Conservation (phyloP, 1,139 yeast genomes). For the Taphrina betulina region DNA sequence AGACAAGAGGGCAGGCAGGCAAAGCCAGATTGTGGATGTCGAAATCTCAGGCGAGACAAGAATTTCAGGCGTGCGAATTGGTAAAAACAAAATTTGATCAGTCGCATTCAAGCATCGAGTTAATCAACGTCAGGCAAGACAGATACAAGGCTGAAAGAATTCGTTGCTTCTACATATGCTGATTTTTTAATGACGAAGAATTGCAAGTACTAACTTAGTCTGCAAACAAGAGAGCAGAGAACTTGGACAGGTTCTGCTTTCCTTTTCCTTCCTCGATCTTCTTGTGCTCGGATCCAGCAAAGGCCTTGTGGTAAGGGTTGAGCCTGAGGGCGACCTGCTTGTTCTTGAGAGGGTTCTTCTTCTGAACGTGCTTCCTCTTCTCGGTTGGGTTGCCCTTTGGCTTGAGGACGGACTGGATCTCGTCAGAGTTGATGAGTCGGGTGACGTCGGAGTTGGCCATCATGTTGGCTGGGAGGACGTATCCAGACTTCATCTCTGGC, state of each 20-base stretch:
- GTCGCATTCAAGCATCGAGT: no score
- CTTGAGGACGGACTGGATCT: slow-evolving; percentile 95
- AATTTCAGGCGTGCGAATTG: no score
- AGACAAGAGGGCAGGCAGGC: no score
- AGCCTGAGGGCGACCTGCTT: slow-evolving; percentile 96
- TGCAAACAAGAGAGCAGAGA: slow-evolving; percentile 24
- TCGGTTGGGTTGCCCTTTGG: slow-evolving; percentile 94
- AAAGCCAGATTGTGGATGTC: no score
- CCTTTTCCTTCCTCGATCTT: slow-evolving; percentile 27
- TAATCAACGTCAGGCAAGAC: no score
- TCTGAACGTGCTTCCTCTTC: slow-evolving; percentile 92
- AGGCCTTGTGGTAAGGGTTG: slow-evolving; percentile 72
- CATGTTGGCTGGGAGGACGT: slow-evolving; percentile 91
- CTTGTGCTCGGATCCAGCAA: slow-evolving; percentile 32
- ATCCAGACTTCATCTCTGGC: slow-evolving; percentile 77
- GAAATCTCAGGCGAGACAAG: no score
- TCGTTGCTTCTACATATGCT: no score
- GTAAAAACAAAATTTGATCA: no score
- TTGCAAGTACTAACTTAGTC: no score
- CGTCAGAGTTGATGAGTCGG: slow-evolving; percentile 98
- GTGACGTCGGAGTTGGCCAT: slow-evolving; percentile 93
- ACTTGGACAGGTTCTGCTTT: slow-evolving; percentile 26
- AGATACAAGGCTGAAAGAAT: no score
- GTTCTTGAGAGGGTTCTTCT: slow-evolving; percentile 99
- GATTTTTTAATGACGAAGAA: no score